A percentile compares a stretch with the other conserved stretches of the same genome.
These are phyloP conservation scores for Amphichorda felina DNA, from an alignment of 2,329 filamentous ascomycete species.

Conservation along the genomic window DNA sequence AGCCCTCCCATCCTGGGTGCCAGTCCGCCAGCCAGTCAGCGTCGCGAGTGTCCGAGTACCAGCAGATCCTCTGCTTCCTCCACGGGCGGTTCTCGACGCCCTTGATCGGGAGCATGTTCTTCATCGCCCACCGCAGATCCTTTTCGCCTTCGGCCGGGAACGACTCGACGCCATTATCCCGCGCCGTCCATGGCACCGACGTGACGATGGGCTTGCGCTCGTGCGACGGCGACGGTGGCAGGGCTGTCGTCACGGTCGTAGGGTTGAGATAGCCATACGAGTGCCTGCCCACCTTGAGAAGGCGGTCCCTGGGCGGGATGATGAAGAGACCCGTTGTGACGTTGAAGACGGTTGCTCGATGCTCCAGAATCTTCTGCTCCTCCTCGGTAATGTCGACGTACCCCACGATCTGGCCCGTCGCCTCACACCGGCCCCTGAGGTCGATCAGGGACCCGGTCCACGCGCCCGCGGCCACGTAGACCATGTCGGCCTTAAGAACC, in stretches of 20 bases:
- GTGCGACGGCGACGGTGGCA: constrained; percentile 17
- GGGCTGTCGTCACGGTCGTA: constrained; percentile 18
- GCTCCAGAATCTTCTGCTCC: constrained; percentile 53
- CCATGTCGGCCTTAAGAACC: constrained; percentile 52
- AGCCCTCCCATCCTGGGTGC: constrained; percentile 46
- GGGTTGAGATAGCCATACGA: constrained; percentile 56
- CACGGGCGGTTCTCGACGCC: constrained; percentile 49
- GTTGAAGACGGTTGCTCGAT: constrained; percentile 64
- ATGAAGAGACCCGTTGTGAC: constrained; percentile 61
- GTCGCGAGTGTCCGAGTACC: constrained; percentile 64
- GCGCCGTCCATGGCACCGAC: constrained; percentile 22
- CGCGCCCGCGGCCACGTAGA: constrained; percentile 73
- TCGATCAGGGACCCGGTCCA: constrained; percentile 76
- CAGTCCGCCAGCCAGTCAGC: constrained; percentile 62
- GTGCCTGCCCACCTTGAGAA: constrained; percentile 62
- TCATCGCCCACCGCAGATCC: constrained; percentile 49
- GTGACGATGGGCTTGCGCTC: constrained; percentile 17
- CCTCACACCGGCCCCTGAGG: constrained; percentile 60
- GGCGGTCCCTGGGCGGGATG: constrained; percentile 50
- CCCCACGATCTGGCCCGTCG: constrained; percentile 71
- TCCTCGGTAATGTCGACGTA: constrained; percentile 64
- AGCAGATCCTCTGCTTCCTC: constrained; percentile 52
- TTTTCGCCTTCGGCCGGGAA: constrained; percentile 49
- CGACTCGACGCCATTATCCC: constrained; percentile 26
- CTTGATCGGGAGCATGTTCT: constrained; percentile 44